These are phyloP conservation scores for Colletotrichum orchidophilum DNA, from an alignment of 2,329 filamentous ascomycete genomes.

Conservation along the genomic window DNA sequence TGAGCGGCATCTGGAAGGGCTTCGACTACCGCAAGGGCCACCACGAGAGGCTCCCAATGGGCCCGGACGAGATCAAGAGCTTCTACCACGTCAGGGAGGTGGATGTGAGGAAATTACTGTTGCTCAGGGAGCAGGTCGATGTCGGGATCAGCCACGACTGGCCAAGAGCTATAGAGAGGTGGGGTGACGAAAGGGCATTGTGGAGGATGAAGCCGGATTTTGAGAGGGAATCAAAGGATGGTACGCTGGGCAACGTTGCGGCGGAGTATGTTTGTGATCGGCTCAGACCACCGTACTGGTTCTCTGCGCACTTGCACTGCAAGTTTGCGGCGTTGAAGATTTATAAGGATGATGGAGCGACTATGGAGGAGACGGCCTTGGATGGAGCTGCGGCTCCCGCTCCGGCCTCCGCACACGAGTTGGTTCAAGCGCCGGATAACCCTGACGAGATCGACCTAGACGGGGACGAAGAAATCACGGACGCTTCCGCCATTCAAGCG, in stretches of 20 bases:
- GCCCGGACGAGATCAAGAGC: constrained; percentile 75
- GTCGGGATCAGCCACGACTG: constrained; percentile 95
- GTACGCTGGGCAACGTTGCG: constrained; percentile 81
- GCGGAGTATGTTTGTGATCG: constrained; percentile 84
- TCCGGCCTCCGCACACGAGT: constrained; percentile 2
- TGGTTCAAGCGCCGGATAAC: constrained; percentile 11
- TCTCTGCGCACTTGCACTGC: constrained; percentile 91
- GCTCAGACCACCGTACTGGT: constrained; percentile 87
- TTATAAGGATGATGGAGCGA: constrained; percentile 53
- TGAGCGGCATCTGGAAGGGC: constrained; percentile 96
- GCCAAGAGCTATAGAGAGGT: constrained; percentile 84
- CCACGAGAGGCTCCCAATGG: constrained; percentile 87
- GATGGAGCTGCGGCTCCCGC: neutral
- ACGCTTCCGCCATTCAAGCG: neutral
- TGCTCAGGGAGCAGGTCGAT: constrained; percentile 87
- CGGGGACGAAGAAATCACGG: constrained; percentile 20
- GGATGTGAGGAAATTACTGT: constrained; percentile 89
- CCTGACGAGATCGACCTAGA: constrained; percentile 35
- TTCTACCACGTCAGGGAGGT: constrained; percentile 92
- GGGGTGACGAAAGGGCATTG: constrained; percentile 74
- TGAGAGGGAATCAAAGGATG: constrained; percentile 76
- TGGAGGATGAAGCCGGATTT: constrained; percentile 82
- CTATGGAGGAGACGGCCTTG: neutral
- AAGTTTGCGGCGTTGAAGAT: constrained; percentile 79
- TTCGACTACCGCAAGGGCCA: constrained; percentile 88